A percentile compares a stretch with the other conserved stretches of the same genome.
Conservation (phyloP, 2,329 filamentous ascomycete genomes). For the Tolypocladium paradoxum region DNA sequence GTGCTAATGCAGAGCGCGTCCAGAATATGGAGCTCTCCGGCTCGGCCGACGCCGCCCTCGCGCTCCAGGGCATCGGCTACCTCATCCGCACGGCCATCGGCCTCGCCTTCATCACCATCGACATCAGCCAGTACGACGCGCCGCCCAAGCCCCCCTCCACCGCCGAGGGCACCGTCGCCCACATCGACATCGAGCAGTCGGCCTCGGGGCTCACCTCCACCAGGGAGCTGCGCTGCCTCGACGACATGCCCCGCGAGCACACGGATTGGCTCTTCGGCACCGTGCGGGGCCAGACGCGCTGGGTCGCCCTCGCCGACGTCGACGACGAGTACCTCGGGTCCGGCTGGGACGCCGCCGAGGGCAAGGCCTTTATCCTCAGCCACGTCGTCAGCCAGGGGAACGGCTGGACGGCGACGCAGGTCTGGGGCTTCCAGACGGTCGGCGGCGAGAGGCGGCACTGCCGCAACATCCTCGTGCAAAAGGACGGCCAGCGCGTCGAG, state of each 20-base stretch:
- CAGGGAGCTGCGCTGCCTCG: conserved; percentile 42
- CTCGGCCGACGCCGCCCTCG: conserved; percentile 55
- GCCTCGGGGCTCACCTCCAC: conserved; percentile 63
- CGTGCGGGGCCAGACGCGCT: conserved; percentile 50
- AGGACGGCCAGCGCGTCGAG: conserved; percentile 35
- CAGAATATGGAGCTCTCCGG: too few species aligned
- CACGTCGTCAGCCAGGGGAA: conserved; percentile 41
- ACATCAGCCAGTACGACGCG: conserved; percentile 44
- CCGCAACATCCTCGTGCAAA: conserved; percentile 42
- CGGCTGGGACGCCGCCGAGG: conserved; percentile 50
- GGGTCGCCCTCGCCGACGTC: conserved; percentile 34
- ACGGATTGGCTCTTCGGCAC: conserved; percentile 71
- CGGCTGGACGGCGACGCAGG: conserved; percentile 46
- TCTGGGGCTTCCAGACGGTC: conserved; percentile 50
- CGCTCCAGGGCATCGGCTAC: conserved; percentile 63
- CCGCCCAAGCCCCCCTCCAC: conserved; percentile 29
- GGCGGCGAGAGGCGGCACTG: conserved; percentile 41
- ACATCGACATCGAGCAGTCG: conserved; percentile 64
- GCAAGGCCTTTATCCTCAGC: conserved; percentile 55
- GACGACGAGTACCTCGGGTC: conserved; percentile 45
- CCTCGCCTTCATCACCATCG: conserved; percentile 57
- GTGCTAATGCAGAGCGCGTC: too few species aligned
- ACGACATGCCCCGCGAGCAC: conserved; percentile 49
- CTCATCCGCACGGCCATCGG: conserved; percentile 61
- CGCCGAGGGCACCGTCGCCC: conserved; percentile 32